Evolutionary conservation across 2,329 filamentous ascomycete species (phyloP).

Genomic region (Harringtonia aguacate): DNA sequence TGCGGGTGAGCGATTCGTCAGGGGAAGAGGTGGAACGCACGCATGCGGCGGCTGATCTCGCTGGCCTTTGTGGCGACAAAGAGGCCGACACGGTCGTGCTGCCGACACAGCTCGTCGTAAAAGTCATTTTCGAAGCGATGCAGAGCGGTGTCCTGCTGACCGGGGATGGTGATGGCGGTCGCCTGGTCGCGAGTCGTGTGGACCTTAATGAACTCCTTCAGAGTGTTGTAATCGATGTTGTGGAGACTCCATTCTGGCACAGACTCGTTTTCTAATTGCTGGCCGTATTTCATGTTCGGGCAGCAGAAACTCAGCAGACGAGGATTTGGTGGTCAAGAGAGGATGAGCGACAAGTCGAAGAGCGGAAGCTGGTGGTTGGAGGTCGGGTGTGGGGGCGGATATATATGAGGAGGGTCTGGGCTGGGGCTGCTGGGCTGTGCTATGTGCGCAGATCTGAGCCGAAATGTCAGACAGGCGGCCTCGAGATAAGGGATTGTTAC

Average conservation of each 20-base stretch:
- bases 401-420: too few relatives aligned
- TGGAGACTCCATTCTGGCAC: constrained; percentile 76
- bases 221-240: constrained; percentile 81
- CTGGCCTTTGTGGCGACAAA: constrained; percentile 74
- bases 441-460: too few relatives aligned
- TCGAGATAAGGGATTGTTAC: too few relatives aligned
- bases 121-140: constrained; percentile 61
- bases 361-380: too few relatives aligned
- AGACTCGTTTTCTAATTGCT: constrained; percentile 62
- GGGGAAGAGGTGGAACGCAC: constrained; percentile 31
- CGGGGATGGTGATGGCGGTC: constrained; percentile 62
- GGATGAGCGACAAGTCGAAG: too few relatives aligned
- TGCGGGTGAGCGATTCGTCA: neutral
- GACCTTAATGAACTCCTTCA: constrained; percentile 75
- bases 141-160: constrained; percentile 49
- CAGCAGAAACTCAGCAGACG: too few relatives aligned
- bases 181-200: constrained; percentile 64
- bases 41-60: constrained; percentile 60
- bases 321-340: too few relatives aligned
- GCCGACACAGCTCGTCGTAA: constrained; percentile 57
- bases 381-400: too few relatives aligned
- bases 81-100: constrained; percentile 67
- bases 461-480: too few relatives aligned
- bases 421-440: too few relatives aligned
- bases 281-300: constrained; percentile 60